Base-by-base conservation (phyloP, 2,329 filamentous ascomycete species). In the Botrytis fragariae region DNA sequence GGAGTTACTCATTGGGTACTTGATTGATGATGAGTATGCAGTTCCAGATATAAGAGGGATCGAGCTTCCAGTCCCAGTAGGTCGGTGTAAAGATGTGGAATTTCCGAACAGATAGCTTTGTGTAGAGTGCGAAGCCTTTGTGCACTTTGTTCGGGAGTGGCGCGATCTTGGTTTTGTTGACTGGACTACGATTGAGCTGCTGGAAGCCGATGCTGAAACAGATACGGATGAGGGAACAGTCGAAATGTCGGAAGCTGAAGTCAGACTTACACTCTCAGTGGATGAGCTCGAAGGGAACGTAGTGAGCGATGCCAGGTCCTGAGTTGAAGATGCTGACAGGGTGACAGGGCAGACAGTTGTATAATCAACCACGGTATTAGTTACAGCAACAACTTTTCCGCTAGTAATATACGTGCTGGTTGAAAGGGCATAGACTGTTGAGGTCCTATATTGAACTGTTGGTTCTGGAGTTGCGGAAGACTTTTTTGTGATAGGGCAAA, bases 371-470 rank as follows among this genome's bases (percentile, higher is more conserved):
- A 68, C 64, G 37, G 48, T 39, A 42, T 54, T 22, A 1, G 64
- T 68, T 8, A n/a, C 35, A 20, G 48, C 42, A 25, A 39, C 16
- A 42, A 10, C 37, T 22, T 54, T 54, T 29, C 64, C 64, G 37
- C 64, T 54, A 37, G 35, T 10, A n/a, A 7, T 68, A 18, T 51
- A 51, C 16, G 45, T 68, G 44, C 35, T 37, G 37, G 48, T 68
- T 7, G 48, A 68, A 14, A 68, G 29, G 22, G 45, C n/a, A 39
- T 68, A 68, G 29, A 68, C 45, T 25, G 45, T 51, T 48, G 64
- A 68, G 12, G 45, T 68, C n/a, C 32, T 68, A 37, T 68, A 68
- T 68, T 68, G 10, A 16, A 64, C 39, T 9, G n/a, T 44, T 32
- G 64, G 22, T 51, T 25, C 14, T 16, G 29, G 45, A 12, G 22